Base-by-base conservation (phyloP, 2,329 filamentous ascomycete species). In the Trichoderma aggressivum region DNA sequence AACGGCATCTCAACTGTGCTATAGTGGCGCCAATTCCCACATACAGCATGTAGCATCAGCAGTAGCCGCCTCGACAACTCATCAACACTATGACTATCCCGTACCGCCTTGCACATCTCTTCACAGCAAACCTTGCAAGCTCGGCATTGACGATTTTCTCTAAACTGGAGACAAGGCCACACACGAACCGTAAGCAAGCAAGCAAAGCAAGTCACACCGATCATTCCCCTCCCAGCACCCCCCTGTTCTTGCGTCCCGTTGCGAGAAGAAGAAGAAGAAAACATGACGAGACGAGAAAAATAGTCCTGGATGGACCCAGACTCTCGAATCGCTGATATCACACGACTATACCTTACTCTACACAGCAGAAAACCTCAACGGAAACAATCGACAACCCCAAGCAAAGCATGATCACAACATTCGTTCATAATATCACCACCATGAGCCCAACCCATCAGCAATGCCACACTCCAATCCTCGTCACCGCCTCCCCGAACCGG, bases 191-290 rank as follows among this genome's bases (percentile, higher is more conserved):
- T 66, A 66, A 39, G 63, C 63, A 66, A 36, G 62, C 62, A 64
- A 64, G 61, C 61, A 64, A 50, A 56, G 63, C 63, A 66, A 66
- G 63, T 66, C 63, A 66, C 50, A 66, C 63, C 63, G 63, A 66
- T 66, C 63, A 58, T 66, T 62, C 59, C 59, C 59, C 59, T 62
- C 50, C 63, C 53, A 59, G 0, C 18, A 24, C 43, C 18, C 63
- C 63, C 63, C 63, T 66, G 63, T 21, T 58, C 50, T 34, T 58
- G 50, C 50, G 26, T 64, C 50, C 43, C 34, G 18, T 66, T 32
- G 21, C 32, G n/a, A 43, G 24, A 39, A 39, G 24, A 53, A 26
- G 4, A 43, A 43, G n/a, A 43, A 58, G 5, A 34, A 39, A 24
- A 14, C 10, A 50, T 36, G 63, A 58, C 53, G 18, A 62, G 55